Conservation (phyloP, 2,329 filamentous ascomycete species). For the Salinomyces thailandicus region DNA sequence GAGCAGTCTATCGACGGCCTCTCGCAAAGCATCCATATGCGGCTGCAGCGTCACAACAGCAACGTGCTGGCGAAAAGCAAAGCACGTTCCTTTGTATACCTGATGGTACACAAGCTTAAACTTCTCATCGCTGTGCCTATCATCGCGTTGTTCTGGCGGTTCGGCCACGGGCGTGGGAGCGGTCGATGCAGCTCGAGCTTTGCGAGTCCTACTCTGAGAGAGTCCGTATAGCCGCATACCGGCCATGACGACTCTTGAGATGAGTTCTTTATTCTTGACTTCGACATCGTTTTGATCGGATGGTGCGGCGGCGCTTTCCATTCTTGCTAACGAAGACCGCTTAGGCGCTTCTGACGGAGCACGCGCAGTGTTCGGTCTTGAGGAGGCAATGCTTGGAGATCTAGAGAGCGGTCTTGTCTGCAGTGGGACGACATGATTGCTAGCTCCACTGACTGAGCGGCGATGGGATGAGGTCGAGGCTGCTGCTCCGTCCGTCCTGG, state of each 20-base stretch:
- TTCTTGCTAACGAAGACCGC: slow-evolving; percentile 17
- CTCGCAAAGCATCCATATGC: slow-evolving; percentile 34
- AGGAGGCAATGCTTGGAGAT: slow-evolving; percentile 22
- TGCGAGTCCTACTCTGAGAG: slow-evolving; percentile 31
- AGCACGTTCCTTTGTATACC: slow-evolving; percentile 39
- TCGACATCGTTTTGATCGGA: slow-evolving; percentile 10
- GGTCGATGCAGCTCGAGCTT: slow-evolving; percentile 14
- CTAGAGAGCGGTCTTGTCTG: slow-evolving; percentile 19
- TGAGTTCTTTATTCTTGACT: slow-evolving; percentile 37
- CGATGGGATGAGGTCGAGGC: slow-evolving; percentile 23
- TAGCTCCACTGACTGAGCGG: slow-evolving; percentile 15
- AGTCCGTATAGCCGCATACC: slow-evolving; percentile 44
- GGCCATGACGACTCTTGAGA: slow-evolving; percentile 42
- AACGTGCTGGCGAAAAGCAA: slow-evolving; percentile 37
- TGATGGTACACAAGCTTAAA: slow-evolving; percentile 45
- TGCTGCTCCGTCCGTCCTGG: slow-evolving; percentile 17
- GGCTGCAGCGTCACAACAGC: slow-evolving; percentile 26
- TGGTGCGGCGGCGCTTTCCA: slow-evolving; percentile 13
- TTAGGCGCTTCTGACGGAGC: slow-evolving; percentile 14
- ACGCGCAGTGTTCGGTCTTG: slow-evolving; percentile 11
- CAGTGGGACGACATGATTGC: slow-evolving; percentile 12
- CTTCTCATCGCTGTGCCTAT: slow-evolving; percentile 35
- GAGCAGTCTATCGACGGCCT: slow-evolving; percentile 39
- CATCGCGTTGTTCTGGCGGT: slow-evolving; percentile 11
- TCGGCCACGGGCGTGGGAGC: slow-evolving; percentile 11